Percentiles rank a stretch among this genome's conserved stretches.
Evolutionary conservation across 176 grass and related monocot genomes (phyloP).

Genomic region (Zea mays): Zm-B73-REFERENCE-NAM-5.0 NC_050102.1:163343001-163343500

Average conservation of each 20-base stretch:
- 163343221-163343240: conserved; percentile 91
- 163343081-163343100: not conserved
- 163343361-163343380: not conserved
- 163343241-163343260: conserved; percentile 92
- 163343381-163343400: not conserved
- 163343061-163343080: not conserved
- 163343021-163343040: conserved; percentile 59
- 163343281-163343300: conserved; percentile 86
- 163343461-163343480: not conserved
- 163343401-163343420: not conserved
- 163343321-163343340: not conserved
- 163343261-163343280: conserved; percentile 64
- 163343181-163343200: conserved; percentile 97
- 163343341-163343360: conserved; percentile 7
- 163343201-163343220: conserved; percentile 91
- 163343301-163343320: conserved; percentile 42
- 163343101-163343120: not conserved
- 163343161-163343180: conserved; percentile 60
- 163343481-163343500: not conserved
- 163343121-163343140: conserved; percentile 28
- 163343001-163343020: conserved; percentile 69
- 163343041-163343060: conserved; percentile 23
- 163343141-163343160: conserved; percentile 1
- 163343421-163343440: not conserved
- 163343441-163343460: not conserved